These are phyloP conservation scores for Pyrenochaeta sp. DNA, from an alignment of 2,329 filamentous ascomycete species.

Conservation along the genomic window DNA sequence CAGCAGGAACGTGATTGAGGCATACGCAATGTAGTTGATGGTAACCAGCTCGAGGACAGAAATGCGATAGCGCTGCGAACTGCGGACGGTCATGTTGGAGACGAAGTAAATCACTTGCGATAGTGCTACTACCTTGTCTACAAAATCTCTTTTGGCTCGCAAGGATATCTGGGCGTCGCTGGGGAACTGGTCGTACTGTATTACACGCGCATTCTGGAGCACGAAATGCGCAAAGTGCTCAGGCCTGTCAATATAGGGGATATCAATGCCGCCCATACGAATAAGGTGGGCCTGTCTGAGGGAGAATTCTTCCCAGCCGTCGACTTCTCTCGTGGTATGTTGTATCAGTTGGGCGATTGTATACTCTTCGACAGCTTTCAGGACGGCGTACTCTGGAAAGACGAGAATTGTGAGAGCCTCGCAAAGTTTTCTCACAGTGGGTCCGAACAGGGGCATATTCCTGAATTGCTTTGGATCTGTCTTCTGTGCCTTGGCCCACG, in stretches of 20 bases:
- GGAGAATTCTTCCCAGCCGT: neutral
- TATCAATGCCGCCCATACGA: neutral
- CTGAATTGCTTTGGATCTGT: neutral
- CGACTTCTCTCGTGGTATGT: neutral
- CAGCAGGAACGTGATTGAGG: neutral
- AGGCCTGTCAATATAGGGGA: neutral
- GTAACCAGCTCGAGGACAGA: neutral
- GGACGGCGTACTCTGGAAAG: neutral
- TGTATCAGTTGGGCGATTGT: neutral
- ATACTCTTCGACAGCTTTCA: neutral
- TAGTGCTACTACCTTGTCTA: neutral
- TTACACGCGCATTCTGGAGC: neutral
- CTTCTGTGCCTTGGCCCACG: neutral
- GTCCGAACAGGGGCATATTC: neutral
- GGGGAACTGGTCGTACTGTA: neutral
- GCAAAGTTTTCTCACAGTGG: neutral
- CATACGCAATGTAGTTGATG: neutral
- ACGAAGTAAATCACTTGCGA: neutral
- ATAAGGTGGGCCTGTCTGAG: constrained; percentile 1
- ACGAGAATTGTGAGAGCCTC: neutral
- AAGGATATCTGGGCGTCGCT: neutral
- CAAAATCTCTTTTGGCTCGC: neutral
- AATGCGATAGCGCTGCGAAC: neutral
- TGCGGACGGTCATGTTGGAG: neutral
- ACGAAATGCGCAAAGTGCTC: neutral